Evolutionary conservation across 164 flowering plant species (phyloP), one percentile per base, ranked within the genome.

Genomic region (Tetrastigma voinierianum): DNA sequence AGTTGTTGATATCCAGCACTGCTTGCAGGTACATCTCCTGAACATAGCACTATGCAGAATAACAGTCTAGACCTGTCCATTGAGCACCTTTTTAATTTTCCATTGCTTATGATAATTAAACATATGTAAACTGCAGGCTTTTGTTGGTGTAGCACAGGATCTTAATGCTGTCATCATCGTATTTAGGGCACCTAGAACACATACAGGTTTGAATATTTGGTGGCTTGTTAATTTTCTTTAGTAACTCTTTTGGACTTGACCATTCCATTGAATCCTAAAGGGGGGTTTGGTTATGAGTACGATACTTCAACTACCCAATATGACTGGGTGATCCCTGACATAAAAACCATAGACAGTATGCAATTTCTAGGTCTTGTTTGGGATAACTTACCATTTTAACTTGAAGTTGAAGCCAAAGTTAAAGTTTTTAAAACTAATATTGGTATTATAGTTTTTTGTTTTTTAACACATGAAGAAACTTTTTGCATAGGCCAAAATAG

Each of bases 171-270:
- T 86, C 64, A 79, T 96, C 21, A 87, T 96, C 81, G 98, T 98
- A 25, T 93, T 96, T 70, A 81, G 99, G n/a, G n/a, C 64, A 96
- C 98, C 67, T 93, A 96, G 46, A n/a, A 90, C n/a, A n/a, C n/a
- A 68, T 76, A 79, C 81, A 96, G 98, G 99, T 88, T 78, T 66
- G 46, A 20, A 18, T 40, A 15, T 44, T 40, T 40, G 45, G 16
- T 70, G 15, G 43, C 43, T 57, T 19, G 11, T 52, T 62, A 16
- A 46, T 71, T 61, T 44, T 62, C 10, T 15, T 53, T 12, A 14
- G 48, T 16, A 17, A 58, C 16, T 2, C 58, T 45, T 43, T 23
- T 11, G 11, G 15, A 10, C 16, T 9, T 45, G 7, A 8, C 56
- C 18, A 24, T 1, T 23, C 6, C 2, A 48, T 1, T 11, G 14